Base-by-base conservation (phyloP, 352 stramenopile genomes). In the Globisporangium echinulatum region DNA sequence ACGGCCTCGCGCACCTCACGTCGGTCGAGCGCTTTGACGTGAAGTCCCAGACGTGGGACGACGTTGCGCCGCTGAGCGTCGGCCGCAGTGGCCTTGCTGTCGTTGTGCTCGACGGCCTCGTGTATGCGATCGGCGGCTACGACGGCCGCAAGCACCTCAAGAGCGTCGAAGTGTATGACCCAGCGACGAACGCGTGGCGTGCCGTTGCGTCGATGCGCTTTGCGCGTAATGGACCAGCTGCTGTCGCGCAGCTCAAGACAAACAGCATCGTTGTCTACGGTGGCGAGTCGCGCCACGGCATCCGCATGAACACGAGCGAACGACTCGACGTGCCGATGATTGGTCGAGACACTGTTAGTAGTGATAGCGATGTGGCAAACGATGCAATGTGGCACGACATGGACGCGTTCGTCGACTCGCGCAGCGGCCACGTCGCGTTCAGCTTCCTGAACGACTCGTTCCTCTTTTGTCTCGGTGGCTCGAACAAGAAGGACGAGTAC, bases 401-500 rank as follows among this genome's bases (percentile, higher is more conserved):
- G 0, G 72, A 82, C 38, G 49, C 73, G 4, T 87, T 91, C 43
- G 68, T 79, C 10, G 79, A 88, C 62, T 81, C 69, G 39, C 75
- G 79, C 14, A 89, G 82, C 44, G 82, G 82, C 37, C 82, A 91
- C 38, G 77, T 76, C 4, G 82, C 79, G 0, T 69, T 87, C 36
- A 73, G 72, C 5, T 79, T 87, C 56, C 60, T 89, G 5, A 67
- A 70, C 8, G 77, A 89, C 46, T 85, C 77, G 36, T 91, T 88
- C 33, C 49, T 89, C n/a, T 89, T 87, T 55, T 80, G 70, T 33
- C 57, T 89, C 7, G 82, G 82, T 2, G 82, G 82, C n/a, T 88
- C 82, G 37, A 88, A 87, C 63, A 85, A 87, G 57, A 87, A 87
- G 48, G 81, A 91, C 59, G 79, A 87, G 61, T 87, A 89, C 51